A percentile compares a stretch with the other conserved stretches of the same genome.
phyloP scores from a whole-genome alignment of 31 red algal species.

The Bonnemaisonia californica region DNA sequence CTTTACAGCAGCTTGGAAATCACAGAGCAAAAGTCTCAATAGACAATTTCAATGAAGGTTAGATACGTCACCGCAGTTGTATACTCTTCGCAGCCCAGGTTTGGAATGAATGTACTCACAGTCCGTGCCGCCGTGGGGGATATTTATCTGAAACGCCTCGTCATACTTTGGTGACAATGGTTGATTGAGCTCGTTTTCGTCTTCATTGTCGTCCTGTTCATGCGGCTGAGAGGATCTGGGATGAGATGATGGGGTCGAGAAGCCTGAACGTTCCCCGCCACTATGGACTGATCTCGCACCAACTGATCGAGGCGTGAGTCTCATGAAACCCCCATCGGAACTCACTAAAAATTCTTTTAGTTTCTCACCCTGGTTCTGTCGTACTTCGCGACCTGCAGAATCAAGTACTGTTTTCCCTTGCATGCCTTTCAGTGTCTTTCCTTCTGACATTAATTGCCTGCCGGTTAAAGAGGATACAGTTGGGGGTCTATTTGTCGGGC shows the following conservation, averaged over 20 bases:
- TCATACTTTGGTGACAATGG: conserved; percentile 75
- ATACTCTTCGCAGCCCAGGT: too few relatives aligned
- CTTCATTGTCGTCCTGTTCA: neutral
- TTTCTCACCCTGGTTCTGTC: neutral
- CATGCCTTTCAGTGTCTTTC: neutral
- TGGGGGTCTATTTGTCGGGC: conserved; percentile 17
- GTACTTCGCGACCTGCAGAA: conserved; percentile 24
- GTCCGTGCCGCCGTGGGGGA: conserved; percentile 9
- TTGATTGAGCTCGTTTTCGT: conserved; percentile 38
- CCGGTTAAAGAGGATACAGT: neutral
- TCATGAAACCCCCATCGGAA: conserved; percentile 7
- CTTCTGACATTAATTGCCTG: neutral
- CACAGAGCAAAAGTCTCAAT: too few relatives aligned
- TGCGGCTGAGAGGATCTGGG: neutral
- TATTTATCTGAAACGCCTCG: conserved; percentile 65
- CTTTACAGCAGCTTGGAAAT: too few relatives aligned
- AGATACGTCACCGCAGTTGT: too few relatives aligned
- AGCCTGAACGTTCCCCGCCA: neutral
- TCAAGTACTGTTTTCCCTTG: conserved; percentile 5
- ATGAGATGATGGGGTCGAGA: neutral
- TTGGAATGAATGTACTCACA: neutral
- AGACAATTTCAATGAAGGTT: too few relatives aligned
- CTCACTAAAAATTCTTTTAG: neutral
- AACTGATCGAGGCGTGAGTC: conserved; percentile 8
- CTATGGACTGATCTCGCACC: neutral